A percentile compares a stretch with the other conserved stretches of the same genome.
Conservation (phyloP, 306 rosid genomes). For the Vigna mungo region DNA sequence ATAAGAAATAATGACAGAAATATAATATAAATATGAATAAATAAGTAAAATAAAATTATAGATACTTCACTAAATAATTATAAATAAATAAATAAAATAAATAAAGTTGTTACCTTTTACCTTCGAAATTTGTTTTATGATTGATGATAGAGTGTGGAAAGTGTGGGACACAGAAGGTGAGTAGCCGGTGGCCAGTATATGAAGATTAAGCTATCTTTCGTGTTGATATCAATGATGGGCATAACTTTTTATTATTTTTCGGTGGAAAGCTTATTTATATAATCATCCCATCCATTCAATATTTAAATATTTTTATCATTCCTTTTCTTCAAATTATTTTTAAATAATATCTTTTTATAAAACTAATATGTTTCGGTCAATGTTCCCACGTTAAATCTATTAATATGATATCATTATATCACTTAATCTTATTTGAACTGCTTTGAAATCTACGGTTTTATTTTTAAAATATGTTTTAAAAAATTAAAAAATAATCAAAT, state of each 20-base stretch:
- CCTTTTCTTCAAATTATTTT: neutral
- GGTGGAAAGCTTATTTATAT: conserved; percentile 10
- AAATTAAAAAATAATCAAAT: too few species aligned
- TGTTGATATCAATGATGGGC: neutral
- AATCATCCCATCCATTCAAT: neutral
- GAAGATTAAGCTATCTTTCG: neutral
- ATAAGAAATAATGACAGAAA: too few species aligned
- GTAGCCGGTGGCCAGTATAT: neutral
- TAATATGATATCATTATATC: too few species aligned
- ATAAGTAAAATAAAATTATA: too few species aligned
- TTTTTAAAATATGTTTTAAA: too few species aligned
- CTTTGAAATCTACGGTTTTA: too few species aligned
- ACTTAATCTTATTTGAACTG: too few species aligned
- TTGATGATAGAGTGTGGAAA: neutral
- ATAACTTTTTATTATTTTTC: neutral
- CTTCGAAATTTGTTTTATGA: neutral
- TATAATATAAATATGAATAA: too few species aligned
- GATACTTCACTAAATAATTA: too few species aligned
- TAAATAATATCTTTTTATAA: neutral
- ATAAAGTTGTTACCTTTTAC: neutral
- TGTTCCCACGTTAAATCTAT: too few species aligned
- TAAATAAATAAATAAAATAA: too few species aligned
- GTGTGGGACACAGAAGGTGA: neutral
- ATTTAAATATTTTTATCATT: neutral
- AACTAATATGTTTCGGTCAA: neutral